Evolutionary conservation across 2,329 filamentous ascomycete genomes (phyloP).

Genomic region (Akanthomyces uredinophilus): DNA sequence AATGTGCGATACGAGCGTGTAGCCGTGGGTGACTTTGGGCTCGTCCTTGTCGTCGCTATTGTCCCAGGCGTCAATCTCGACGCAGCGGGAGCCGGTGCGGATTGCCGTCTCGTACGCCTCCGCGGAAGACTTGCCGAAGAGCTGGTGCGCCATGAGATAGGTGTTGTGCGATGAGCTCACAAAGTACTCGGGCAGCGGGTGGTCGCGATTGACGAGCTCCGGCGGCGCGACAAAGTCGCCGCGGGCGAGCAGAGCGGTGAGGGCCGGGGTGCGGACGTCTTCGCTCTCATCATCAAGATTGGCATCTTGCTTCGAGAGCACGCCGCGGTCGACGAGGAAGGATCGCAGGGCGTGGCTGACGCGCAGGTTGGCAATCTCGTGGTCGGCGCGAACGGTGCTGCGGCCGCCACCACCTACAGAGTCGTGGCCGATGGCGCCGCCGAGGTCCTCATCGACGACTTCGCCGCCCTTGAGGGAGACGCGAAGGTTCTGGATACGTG

Average conservation of each 20-base stretch:
- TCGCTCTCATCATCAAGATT: conserved; percentile 28
- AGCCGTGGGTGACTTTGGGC: conserved; percentile 67
- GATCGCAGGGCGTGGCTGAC: conserved; percentile 55
- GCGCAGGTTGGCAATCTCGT: conserved; percentile 48
- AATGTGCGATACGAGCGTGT: conserved; percentile 62
- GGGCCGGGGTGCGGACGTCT: conserved; percentile 38
- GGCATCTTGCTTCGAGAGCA: conserved; percentile 45
- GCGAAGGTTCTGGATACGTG: conserved; percentile 15
- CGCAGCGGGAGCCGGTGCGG: conserved; percentile 59
- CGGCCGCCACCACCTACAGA: conserved; percentile 58
- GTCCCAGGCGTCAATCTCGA: conserved; percentile 72
- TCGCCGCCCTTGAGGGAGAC: conserved; percentile 27
- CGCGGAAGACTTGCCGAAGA: conserved; percentile 58
- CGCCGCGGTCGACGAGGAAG: conserved; percentile 48
- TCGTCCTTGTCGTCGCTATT: conserved; percentile 54
- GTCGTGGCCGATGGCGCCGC: conserved; percentile 45
- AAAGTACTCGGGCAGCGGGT: conserved; percentile 64
- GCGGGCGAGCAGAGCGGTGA: conserved; percentile 49
- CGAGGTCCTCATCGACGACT: conserved; percentile 46
- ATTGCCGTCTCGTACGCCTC: conserved; percentile 60
- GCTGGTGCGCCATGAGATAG: conserved; percentile 64
- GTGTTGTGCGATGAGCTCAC: conserved; percentile 72
- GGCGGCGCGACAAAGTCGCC: conserved; percentile 53
- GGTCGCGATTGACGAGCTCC: conserved; percentile 50
- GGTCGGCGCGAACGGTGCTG: conserved; percentile 39